Conservation (phyloP, 495 filamentous ascomycete genomes). For the Trichocladium antarcticum region DNA sequence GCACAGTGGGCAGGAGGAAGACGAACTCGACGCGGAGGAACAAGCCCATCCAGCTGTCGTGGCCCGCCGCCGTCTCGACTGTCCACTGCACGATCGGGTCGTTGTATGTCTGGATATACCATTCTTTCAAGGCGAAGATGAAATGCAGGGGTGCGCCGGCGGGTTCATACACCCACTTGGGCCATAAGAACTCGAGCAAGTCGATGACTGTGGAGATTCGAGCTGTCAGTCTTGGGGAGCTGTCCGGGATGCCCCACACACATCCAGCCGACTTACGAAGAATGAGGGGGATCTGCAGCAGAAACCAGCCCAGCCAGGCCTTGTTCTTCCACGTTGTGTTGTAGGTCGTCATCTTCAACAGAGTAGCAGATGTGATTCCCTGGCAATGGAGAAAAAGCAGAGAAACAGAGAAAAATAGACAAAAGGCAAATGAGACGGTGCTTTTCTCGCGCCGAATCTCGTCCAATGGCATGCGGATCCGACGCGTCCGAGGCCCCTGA, state of each 20-base stretch:
- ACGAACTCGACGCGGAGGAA: constrained; percentile 60
- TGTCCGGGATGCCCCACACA: not conserved
- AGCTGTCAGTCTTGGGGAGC: not conserved
- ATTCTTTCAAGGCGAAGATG: constrained; percentile 42
- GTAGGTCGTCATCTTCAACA: constrained; percentile 25
- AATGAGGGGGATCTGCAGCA: constrained; percentile 55
- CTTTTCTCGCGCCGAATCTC: too few relatives aligned
- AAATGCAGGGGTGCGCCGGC: constrained; percentile 33
- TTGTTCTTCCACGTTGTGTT: constrained; percentile 34
- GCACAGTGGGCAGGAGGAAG: constrained; percentile 55
- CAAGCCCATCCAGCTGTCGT: constrained; percentile 53
- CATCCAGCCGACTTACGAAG: constrained; percentile 41
- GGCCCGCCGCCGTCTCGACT: constrained; percentile 29
- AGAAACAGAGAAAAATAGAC: too few relatives aligned
- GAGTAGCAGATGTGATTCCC: not conserved
- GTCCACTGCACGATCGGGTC: constrained; percentile 65
- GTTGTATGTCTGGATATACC: constrained; percentile 56
- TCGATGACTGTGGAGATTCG: constrained; percentile 48
- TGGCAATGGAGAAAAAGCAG: too few relatives aligned
- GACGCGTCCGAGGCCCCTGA: too few relatives aligned
- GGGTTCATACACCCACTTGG: constrained; percentile 40
- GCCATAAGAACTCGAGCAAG: constrained; percentile 50
- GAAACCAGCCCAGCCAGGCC: constrained; percentile 59
- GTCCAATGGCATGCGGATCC: too few relatives aligned
- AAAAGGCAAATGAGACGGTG: too few relatives aligned